A percentile compares a stretch with the other conserved stretches of the same genome.
Conservation (phyloP, 2,329 filamentous ascomycete genomes). For the Colletotrichum sp. region DNA sequence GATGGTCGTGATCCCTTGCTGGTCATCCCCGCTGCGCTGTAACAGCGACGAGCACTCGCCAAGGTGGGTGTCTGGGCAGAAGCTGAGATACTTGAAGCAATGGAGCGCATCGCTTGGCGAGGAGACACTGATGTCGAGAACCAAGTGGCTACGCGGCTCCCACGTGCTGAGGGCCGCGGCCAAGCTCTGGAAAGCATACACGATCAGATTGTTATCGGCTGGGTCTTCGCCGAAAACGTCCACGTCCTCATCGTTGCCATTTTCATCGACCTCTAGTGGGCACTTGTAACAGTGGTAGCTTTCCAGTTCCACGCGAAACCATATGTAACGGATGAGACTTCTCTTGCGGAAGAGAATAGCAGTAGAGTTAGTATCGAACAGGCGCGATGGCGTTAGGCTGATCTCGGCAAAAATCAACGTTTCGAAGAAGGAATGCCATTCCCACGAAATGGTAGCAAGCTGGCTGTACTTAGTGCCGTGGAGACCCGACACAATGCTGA, state of each 20-base stretch:
- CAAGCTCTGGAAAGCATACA: conserved; percentile 31
- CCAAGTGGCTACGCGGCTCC: conserved; percentile 34
- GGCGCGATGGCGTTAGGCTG: conserved; percentile 26
- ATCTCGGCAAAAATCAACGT: conserved; percentile 30
- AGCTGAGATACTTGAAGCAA: conserved; percentile 38
- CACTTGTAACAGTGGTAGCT: conserved; percentile 26
- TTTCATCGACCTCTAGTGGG: neutral
- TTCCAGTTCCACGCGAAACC: conserved; percentile 32
- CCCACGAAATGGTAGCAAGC: conserved; percentile 24
- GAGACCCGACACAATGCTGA: conserved; percentile 20
- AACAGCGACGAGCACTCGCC: conserved; percentile 7
- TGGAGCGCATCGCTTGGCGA: conserved; percentile 40
- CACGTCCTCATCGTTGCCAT: neutral
- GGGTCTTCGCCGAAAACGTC: conserved; percentile 17
- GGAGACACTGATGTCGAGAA: conserved; percentile 41
- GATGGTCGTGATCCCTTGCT: neutral
- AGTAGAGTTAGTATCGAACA: conserved; percentile 21
- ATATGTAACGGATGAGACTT: conserved; percentile 28
- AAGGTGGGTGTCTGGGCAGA: conserved; percentile 23
- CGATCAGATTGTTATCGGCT: conserved; percentile 29
- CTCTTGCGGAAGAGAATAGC: conserved; percentile 26
- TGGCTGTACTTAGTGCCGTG: conserved; percentile 20
- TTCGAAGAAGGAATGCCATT: conserved; percentile 28
- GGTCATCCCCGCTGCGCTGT: neutral
- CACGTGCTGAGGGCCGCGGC: conserved; percentile 34